phyloP scores from a whole-genome alignment of 2,329 filamentous ascomycete genomes.

The Aspergillus novofumigatus region DNA sequence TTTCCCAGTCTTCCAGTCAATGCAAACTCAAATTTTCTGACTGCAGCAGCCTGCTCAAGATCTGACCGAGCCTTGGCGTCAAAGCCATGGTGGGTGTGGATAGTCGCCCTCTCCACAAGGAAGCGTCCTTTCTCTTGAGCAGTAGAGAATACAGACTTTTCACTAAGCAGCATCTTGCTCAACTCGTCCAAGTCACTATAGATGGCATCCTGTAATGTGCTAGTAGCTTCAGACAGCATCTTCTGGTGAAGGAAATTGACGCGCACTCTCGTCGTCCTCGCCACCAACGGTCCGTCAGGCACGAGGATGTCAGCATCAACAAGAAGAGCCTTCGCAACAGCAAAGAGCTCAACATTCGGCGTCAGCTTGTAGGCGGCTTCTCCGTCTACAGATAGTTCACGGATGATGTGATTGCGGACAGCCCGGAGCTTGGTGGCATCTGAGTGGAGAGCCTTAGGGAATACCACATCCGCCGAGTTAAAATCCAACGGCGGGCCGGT shows the following conservation, averaged over 20 bases:
- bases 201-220: conserved; percentile 56
- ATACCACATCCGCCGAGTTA: conserved; percentile 45
- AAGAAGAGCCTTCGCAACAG: conserved; percentile 62
- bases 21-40: conserved; percentile 72
- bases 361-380: conserved; percentile 81
- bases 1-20: conserved; percentile 82
- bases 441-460: conserved; percentile 40
- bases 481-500: conserved; percentile 77
- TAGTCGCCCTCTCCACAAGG: conserved; percentile 74
- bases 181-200: conserved; percentile 55
- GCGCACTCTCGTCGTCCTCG: conserved; percentile 63
- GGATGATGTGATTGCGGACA: conserved; percentile 59
- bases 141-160: conserved; percentile 18
- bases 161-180: conserved; percentile 39
- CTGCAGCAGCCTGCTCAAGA: conserved; percentile 61
- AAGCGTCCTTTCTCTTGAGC: conserved; percentile 62
- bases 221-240: conserved; percentile 59
- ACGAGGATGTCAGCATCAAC: conserved; percentile 47
- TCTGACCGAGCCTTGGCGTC: conserved; percentile 70
- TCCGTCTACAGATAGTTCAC: conserved; percentile 72
- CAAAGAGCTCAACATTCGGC: conserved; percentile 78
- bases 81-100: conserved; percentile 78
- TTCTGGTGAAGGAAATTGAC: conserved; percentile 70
- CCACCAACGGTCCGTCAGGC: conserved; percentile 35
- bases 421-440: conserved; percentile 42